Conservation (phyloP, 1,284 basidiomycete genomes). For the Ceratobasidium theobromae region DNA sequence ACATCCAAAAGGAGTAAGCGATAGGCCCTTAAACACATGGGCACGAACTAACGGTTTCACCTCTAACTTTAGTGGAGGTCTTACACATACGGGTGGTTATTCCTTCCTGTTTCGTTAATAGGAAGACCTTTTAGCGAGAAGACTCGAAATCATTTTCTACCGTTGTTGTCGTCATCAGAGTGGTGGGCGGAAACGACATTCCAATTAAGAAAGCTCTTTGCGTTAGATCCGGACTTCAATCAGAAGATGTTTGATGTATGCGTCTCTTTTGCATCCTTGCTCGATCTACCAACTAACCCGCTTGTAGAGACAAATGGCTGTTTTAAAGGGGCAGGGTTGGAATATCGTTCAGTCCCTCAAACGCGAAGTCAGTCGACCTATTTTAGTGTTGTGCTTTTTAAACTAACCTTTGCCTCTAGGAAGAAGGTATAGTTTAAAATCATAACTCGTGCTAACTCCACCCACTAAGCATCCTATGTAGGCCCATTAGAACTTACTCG, state of each 20-base stretch:
- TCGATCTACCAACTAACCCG: neutral
- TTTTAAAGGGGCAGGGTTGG: constrained; percentile 90
- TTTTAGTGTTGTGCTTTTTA: constrained; percentile 29
- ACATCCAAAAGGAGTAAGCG: constrained; percentile 67
- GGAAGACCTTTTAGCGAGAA: constrained; percentile 71
- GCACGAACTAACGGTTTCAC: neutral
- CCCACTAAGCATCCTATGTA: constrained; percentile 39
- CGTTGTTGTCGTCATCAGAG: constrained; percentile 72
- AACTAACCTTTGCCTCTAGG: constrained; percentile 45
- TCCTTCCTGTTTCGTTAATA: constrained; percentile 44
- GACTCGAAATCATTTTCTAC: constrained; percentile 80
- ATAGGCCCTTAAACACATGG: neutral
- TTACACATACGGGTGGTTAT: constrained; percentile 89
- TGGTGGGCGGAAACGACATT: constrained; percentile 92
- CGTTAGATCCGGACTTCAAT: constrained; percentile 80
- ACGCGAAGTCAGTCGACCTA: constrained; percentile 57
- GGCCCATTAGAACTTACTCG: constrained; percentile 84
- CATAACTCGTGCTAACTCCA: neutral
- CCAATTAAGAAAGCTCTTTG: constrained; percentile 74
- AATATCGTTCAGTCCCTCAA: constrained; percentile 83
- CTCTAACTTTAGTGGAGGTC: constrained; percentile 73
- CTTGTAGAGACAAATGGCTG: constrained; percentile 74
- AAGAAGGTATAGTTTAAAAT: constrained; percentile 52
- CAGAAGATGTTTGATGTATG: constrained; percentile 67
- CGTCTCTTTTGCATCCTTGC: neutral